A percentile compares a stretch with the other conserved stretches of the same genome.
Conservation (phyloP, 768 basidiomycete species). For the Rhizopogon roseolus region DNA sequence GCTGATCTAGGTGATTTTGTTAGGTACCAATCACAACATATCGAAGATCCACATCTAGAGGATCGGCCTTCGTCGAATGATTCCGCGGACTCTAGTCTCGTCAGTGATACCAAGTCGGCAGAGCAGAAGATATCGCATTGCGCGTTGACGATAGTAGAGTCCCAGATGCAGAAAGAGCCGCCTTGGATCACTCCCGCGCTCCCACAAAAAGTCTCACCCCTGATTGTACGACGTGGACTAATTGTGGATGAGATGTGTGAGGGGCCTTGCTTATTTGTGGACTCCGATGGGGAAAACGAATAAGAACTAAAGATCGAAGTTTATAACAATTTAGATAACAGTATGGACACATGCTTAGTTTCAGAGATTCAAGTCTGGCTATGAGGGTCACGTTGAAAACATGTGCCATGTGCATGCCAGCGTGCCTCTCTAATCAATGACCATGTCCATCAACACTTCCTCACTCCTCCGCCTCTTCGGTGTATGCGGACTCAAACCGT, state of each 20-base stretch:
- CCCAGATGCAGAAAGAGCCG: background rate
- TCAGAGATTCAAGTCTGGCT: too few species aligned
- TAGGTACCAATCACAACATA: background rate
- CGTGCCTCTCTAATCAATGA: too few species aligned
- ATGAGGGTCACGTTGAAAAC: too few species aligned
- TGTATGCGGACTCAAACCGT: too few species aligned
- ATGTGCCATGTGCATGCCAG: too few species aligned
- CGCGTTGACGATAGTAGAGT: background rate
- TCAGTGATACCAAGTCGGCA: background rate
- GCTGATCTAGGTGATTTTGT: background rate
- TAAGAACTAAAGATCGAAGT: background rate
- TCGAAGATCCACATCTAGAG: background rate
- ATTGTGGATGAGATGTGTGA: constrained; percentile 9
- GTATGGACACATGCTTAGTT: too few species aligned
- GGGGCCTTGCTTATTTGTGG: constrained; percentile 25
- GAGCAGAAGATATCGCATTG: background rate
- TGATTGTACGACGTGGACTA: background rate
- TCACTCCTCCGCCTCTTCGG: too few species aligned
- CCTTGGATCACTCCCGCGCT: background rate
- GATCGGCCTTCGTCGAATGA: background rate
- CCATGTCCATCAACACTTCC: too few species aligned
- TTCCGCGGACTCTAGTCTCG: background rate
- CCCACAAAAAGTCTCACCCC: background rate
- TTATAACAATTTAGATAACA: background rate
- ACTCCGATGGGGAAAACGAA: constrained; percentile 27